Conservation (phyloP, 768 basidiomycete genomes). For the Termitomyces sp. region DNA sequence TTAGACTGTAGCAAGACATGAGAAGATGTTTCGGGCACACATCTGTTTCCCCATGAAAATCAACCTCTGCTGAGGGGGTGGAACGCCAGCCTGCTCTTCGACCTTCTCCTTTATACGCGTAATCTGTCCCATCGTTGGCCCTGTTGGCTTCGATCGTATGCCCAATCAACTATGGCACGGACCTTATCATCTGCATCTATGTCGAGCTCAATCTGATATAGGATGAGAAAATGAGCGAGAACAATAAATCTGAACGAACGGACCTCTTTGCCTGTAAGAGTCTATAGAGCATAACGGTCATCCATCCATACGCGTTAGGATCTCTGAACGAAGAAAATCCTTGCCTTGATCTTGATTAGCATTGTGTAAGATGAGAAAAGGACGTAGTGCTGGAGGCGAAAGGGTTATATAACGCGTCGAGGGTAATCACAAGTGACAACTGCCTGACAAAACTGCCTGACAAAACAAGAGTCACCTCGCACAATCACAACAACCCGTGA, state of each 20-base stretch:
- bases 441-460: neutral
- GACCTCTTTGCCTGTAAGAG: slow-evolving; percentile 97
- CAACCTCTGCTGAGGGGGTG: slow-evolving; percentile 91
- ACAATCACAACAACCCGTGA: neutral
- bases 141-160: neutral
- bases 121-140: slow-evolving; percentile 51
- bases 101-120: slow-evolving; percentile 95
- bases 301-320: slow-evolving; percentile 4
- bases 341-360: slow-evolving; percentile 90
- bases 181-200: slow-evolving; percentile 90
- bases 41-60: slow-evolving; percentile 93
- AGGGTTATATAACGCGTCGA: slow-evolving; percentile 8
- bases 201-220: slow-evolving; percentile 86
- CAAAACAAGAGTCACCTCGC: neutral
- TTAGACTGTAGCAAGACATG: neutral
- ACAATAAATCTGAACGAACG: neutral
- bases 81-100: slow-evolving; percentile 97
- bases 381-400: neutral
- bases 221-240: neutral
- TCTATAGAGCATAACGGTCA: slow-evolving; percentile 42
- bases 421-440: neutral
- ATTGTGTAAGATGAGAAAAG: slow-evolving; percentile 32
- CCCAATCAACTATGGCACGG: slow-evolving; percentile 15
- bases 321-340: slow-evolving; percentile 13
- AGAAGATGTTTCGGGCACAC: slow-evolving; percentile 42